Conservation (phyloP, 768 basidiomycete species). For the Pleurotus sapidus region DNA sequence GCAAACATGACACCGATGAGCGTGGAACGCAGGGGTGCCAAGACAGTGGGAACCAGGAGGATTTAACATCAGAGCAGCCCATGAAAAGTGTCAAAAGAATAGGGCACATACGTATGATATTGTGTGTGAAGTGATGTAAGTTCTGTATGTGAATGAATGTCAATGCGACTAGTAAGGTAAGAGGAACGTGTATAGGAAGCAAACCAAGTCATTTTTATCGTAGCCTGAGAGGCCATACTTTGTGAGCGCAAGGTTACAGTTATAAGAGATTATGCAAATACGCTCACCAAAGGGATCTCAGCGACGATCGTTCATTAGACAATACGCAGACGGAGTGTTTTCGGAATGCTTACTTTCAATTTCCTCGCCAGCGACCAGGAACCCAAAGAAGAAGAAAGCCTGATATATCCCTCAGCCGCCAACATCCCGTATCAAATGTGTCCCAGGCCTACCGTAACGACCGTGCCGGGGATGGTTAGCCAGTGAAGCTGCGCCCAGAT, state of each 20-base stretch:
- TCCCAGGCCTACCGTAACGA: conserved; percentile 37
- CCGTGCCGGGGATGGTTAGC: conserved; percentile 65
- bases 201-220: conserved; percentile 70
- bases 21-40: neutral
- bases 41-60: neutral
- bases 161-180: too few species aligned
- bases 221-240: conserved; percentile 37
- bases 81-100: neutral
- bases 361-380: conserved; percentile 71
- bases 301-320: neutral
- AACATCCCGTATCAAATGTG: too few species aligned
- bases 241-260: neutral
- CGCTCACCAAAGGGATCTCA: conserved; percentile 39
- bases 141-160: conserved; percentile 31
- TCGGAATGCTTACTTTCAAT: conserved; percentile 58
- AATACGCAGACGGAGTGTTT: too few species aligned
- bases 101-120: conserved; percentile 54
- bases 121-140: conserved; percentile 69
- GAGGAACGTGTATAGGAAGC: conserved; percentile 12
- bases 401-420: conserved; percentile 16
- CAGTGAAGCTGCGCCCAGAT: conserved; percentile 52
- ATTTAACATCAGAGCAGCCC: conserved; percentile 5
- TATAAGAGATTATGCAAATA: conserved; percentile 2
- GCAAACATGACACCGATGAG: neutral
- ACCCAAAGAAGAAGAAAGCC: conserved; percentile 73